phyloP scores from a whole-genome alignment of 202 grass and related monocot genomes.

The Panicum virgatum region DNA sequence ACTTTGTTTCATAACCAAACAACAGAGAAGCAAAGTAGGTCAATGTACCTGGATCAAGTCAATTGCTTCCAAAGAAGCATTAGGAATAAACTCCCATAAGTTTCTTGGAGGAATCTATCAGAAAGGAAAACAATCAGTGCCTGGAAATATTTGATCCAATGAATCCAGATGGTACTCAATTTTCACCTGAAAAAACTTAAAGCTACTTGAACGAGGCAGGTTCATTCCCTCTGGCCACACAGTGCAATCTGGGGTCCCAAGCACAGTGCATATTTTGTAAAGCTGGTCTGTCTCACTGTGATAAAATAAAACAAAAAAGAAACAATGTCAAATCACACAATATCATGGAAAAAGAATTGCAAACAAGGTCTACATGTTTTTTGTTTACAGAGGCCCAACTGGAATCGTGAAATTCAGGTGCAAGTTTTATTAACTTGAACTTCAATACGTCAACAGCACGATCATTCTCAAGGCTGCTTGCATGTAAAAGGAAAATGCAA shows the following conservation, averaged over 20 bases:
- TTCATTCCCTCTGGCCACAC: slow-evolving; percentile 83
- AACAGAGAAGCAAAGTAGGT: no score
- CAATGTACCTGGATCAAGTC: slow-evolving; percentile 75
- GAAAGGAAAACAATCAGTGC: slow-evolving; percentile 9
- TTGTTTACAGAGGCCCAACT: neutral
- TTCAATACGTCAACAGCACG: neutral
- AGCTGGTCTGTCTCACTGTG: slow-evolving; percentile 82
- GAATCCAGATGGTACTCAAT: slow-evolving; percentile 17
- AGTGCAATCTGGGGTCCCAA: slow-evolving; percentile 80
- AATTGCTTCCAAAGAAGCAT: slow-evolving; percentile 82
- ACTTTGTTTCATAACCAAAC: no score
- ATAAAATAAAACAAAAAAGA: slow-evolving; percentile 26
- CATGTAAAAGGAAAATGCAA: slow-evolving; percentile 2
- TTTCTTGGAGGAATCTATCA: slow-evolving; percentile 54
- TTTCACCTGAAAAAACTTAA: slow-evolving; percentile 76
- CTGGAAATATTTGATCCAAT: neutral
- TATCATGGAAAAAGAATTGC: neutral
- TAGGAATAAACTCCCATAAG: slow-evolving; percentile 76
- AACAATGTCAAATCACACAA: neutral
- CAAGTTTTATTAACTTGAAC: neutral
- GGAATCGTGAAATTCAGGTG: neutral
- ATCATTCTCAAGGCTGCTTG: neutral
- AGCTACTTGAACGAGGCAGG: slow-evolving; percentile 61
- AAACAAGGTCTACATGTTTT: neutral
- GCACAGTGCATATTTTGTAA: slow-evolving; percentile 83